These are phyloP conservation scores for Penicillium subrubescens DNA, from an alignment of 495 filamentous ascomycete species.

Conservation along the genomic window DNA sequence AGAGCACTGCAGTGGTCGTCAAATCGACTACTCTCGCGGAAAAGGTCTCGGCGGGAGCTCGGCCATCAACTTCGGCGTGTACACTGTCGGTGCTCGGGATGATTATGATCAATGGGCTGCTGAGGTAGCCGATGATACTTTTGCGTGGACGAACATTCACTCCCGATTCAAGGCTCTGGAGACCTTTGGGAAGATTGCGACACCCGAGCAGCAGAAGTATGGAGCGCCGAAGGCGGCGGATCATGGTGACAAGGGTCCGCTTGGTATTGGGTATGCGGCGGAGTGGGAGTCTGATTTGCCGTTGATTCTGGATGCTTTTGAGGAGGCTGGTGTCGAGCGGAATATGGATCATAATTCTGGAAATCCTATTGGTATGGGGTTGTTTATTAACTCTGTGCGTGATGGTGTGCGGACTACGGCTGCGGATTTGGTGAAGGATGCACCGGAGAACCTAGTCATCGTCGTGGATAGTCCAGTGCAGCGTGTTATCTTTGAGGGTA, in stretches of 20 bases:
- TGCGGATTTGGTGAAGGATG: conserved; percentile 46
- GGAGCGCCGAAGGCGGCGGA: conserved; percentile 28
- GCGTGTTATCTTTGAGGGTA: conserved; percentile 53
- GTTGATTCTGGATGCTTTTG: conserved; percentile 44
- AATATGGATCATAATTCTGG: conserved; percentile 64
- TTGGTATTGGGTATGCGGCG: conserved; percentile 49
- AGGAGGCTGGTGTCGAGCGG: conserved; percentile 45
- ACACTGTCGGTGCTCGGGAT: conserved; percentile 54
- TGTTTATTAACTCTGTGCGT: conserved; percentile 49
- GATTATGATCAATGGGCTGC: conserved; percentile 63
- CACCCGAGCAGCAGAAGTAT: conserved; percentile 40
- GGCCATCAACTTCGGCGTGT: conserved; percentile 66
- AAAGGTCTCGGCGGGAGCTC: conserved; percentile 61
- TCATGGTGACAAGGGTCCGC: conserved; percentile 52
- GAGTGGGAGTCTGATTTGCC: conserved; percentile 54
- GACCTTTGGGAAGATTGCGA: conserved; percentile 45
- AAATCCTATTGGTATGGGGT: conserved; percentile 58
- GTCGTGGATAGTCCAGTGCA: conserved; percentile 50
- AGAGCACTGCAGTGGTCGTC: conserved; percentile 47
- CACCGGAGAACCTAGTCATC: conserved; percentile 54
- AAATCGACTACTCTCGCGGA: conserved; percentile 60
- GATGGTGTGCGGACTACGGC: conserved; percentile 55
- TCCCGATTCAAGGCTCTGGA: conserved; percentile 54
- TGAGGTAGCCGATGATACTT: conserved; percentile 44
- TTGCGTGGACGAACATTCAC: conserved; percentile 52